Evolutionary conservation across 352 stramenopile genomes (phyloP).

Genomic region (Pythium plurisporium): DNA sequence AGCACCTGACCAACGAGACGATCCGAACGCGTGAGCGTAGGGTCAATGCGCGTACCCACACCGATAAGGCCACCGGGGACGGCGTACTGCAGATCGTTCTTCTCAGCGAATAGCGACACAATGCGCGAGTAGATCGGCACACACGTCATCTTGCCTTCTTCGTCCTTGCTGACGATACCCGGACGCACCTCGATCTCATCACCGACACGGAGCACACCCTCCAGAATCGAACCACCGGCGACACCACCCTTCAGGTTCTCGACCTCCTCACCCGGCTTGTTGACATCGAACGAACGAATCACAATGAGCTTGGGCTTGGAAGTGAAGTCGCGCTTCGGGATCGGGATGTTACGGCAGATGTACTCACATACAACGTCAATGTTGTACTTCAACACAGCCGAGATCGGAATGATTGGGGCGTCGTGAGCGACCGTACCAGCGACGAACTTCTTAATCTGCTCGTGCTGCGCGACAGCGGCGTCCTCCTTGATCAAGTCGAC

Average conservation of each 20-base stretch:
- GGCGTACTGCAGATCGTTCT: slow-evolving; percentile 99
- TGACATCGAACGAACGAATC: slow-evolving; percentile 99
- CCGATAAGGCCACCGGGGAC: slow-evolving; percentile 99
- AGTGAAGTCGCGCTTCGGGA: slow-evolving; percentile 98
- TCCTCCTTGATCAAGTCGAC: slow-evolving; percentile 99
- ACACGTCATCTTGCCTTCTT: slow-evolving; percentile 93
- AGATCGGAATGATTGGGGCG: slow-evolving; percentile 99
- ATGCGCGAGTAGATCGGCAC: slow-evolving; percentile 93
- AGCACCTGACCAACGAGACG: slow-evolving; percentile 99
- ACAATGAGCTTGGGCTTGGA: slow-evolving; percentile 98
- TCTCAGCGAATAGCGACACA: slow-evolving; percentile 97
- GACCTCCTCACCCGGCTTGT: slow-evolving; percentile 99
- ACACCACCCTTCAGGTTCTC: slow-evolving; percentile 95
- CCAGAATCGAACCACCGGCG: slow-evolving; percentile 90
- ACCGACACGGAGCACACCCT: slow-evolving; percentile 95
- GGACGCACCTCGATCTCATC: slow-evolving; percentile 99
- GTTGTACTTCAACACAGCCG: slow-evolving; percentile 99
- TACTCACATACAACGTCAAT: slow-evolving; percentile 99
- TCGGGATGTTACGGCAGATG: slow-evolving; percentile 98
- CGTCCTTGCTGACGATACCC: slow-evolving; percentile 98
- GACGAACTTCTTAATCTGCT: slow-evolving; percentile 94
- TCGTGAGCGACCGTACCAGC: slow-evolving; percentile 91
- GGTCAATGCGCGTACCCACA: slow-evolving; percentile 99
- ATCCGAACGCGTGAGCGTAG: slow-evolving; percentile 98
- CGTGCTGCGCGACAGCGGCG: slow-evolving; percentile 95